phyloP scores from a whole-genome alignment of 768 basidiomycete species.

The Boletus tomentosulus region DNA sequence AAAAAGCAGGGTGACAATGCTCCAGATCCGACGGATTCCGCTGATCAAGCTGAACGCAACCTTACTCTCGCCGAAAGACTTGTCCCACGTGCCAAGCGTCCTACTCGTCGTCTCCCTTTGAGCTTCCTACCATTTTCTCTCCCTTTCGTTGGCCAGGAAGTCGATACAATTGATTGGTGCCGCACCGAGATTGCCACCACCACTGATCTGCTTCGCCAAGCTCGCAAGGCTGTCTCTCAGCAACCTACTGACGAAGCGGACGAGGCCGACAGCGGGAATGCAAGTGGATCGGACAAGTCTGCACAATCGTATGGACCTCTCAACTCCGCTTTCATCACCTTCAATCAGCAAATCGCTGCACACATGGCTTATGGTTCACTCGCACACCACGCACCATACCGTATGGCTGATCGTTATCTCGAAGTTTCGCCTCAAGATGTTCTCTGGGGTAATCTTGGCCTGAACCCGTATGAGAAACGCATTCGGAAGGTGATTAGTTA shows the following conservation, averaged over 20 bases:
- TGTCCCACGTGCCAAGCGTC: constrained; percentile 71
- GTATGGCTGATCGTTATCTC: constrained; percentile 71
- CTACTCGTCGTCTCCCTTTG: constrained; percentile 64
- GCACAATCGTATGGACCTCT: constrained; percentile 49
- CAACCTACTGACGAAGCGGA: constrained; percentile 22
- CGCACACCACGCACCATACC: constrained; percentile 76
- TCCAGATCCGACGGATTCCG: constrained; percentile 14
- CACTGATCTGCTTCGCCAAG: constrained; percentile 49
- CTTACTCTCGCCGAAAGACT: constrained; percentile 43
- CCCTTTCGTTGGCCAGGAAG: constrained; percentile 76
- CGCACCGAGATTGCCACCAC: constrained; percentile 65
- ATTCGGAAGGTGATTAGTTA: constrained; percentile 66
- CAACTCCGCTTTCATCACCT: constrained; percentile 82
- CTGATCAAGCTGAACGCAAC: constrained; percentile 28
- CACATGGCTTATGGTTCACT: constrained; percentile 79
- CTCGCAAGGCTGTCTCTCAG: constrained; percentile 30
- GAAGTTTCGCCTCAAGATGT: constrained; percentile 88
- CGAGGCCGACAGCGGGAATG: constrained; percentile 8
- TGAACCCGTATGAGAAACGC: constrained; percentile 87
- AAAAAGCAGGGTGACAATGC: constrained; percentile 38
- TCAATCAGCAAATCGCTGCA: constrained; percentile 89
- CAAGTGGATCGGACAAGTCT: constrained; percentile 6
- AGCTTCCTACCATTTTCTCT: constrained; percentile 54
- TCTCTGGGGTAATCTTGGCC: constrained; percentile 83
- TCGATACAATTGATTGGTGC: constrained; percentile 92